phyloP scores from a whole-genome alignment of 1,284 basidiomycete genomes.

The Agroathelia rolfsii region DNA sequence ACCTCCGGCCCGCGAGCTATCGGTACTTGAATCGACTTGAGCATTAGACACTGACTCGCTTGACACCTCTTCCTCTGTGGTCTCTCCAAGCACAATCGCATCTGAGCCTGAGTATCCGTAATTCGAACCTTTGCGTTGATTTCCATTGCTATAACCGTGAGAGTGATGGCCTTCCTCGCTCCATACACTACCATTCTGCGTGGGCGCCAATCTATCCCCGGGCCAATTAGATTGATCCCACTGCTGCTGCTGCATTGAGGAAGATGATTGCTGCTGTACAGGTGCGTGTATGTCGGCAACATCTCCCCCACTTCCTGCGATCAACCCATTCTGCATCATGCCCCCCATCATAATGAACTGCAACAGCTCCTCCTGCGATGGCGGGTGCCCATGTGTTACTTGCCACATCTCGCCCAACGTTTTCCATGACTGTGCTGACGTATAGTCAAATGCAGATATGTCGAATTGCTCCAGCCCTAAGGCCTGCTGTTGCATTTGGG shows the following conservation, averaged over 20 bases:
- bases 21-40: not conserved
- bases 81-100: no score
- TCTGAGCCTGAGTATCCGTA: no score
- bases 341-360: slow-evolving; percentile 46
- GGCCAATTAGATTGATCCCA: slow-evolving; percentile 16
- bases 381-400: slow-evolving; percentile 50
- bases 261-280: slow-evolving; percentile 4
- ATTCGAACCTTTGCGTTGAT: slow-evolving; percentile 7
- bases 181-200: slow-evolving; percentile 8
- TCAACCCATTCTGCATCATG: no score
- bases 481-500: no score
- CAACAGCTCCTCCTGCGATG: slow-evolving; percentile 66
- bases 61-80: no score
- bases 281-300: not conserved
- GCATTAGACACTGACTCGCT: no score
- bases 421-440: slow-evolving; percentile 62
- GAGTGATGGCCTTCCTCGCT: no score
- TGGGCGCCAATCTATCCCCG: slow-evolving; percentile 11
- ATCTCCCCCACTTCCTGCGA: slow-evolving; percentile 11
- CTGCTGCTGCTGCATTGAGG: slow-evolving; percentile 9
- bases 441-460: slow-evolving; percentile 58
- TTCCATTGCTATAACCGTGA: slow-evolving; percentile 3
- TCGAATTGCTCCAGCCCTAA: slow-evolving; percentile 57
- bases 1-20: slow-evolving; percentile 15
- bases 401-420: slow-evolving; percentile 65